Evolutionary conservation across 495 filamentous ascomycete species (phyloP).

Genomic region (Lindgomyces ingoldianus): DNA sequence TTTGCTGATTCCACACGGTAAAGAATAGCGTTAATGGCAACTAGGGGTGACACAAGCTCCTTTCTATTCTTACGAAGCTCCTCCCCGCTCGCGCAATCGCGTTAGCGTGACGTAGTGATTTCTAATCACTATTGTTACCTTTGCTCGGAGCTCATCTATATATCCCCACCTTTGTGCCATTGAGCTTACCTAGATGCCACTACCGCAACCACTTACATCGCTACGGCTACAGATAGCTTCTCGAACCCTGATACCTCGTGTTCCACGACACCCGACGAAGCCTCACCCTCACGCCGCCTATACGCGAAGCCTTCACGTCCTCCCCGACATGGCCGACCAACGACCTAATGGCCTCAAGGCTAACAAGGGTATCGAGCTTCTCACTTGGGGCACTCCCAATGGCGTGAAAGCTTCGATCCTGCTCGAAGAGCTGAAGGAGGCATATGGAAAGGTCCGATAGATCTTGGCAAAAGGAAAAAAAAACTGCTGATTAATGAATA

Average conservation of each 20-base stretch:
- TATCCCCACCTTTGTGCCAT: conserved; percentile 4
- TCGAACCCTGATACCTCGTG: conserved; percentile 2
- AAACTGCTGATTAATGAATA: conserved; percentile 3
- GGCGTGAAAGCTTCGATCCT: conserved; percentile 44
- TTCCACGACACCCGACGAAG: not conserved
- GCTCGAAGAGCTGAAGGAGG: conserved; percentile 46
- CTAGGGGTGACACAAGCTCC: too few species aligned
- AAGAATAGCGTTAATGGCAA: too few species aligned
- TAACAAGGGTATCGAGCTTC: conserved; percentile 58
- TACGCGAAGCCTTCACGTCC: conserved; percentile 19
- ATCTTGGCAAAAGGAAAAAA: not conserved
- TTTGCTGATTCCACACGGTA: too few species aligned
- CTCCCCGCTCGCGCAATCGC: not conserved
- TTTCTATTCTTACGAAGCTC: not conserved
- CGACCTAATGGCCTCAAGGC: conserved; percentile 55
- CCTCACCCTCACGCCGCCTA: conserved; percentile 22
- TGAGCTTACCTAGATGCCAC: conserved; percentile 15
- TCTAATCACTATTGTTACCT: not conserved
- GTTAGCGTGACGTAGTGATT: not conserved
- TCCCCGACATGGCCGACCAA: conserved; percentile 27
- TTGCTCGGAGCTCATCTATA: not conserved
- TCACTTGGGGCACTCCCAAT: conserved; percentile 46
- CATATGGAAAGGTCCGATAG: conserved; percentile 37
- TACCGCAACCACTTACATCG: not conserved
- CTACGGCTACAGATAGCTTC: conserved; percentile 1